Evolutionary conservation across 805 yeast genomes (phyloP), one percentile per base, ranked within the genome.

Genomic region (Candida lessepsii): DNA sequence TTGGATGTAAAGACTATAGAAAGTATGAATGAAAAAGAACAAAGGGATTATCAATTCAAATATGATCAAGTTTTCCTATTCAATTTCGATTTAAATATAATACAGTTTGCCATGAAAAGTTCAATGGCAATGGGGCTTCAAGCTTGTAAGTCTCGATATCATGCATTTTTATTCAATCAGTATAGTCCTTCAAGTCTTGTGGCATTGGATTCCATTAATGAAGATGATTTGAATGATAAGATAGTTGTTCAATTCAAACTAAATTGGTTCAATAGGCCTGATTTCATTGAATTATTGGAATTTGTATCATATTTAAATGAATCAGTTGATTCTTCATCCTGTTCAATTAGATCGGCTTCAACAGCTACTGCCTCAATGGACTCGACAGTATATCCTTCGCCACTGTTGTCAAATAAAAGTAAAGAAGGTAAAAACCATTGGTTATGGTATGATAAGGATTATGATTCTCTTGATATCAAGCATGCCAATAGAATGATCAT

Each of bases 401-500:
- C 41, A 9, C 41, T 32, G 5, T 28, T 39, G 10, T 20, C 28
- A 3, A 25, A 14, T 9, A 17, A 24, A 9, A n/a, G 17, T 2
- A 37, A 17, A 13, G 19, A 20, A 5, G 16, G 14, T 4, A 47
- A 46, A 2, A 21, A 32, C 4, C 46, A 39, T 11, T 63, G 69
- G 69, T 43, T 63, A 5, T 56, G 60, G 58, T 61, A 56, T 44
- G 67, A 61, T 19, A 50, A 48, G 31, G 69, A 63, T 40, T 50
- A 47, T 27, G 53, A 54, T 33, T 13, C 40, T 9, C 26, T 43
- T 3, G 42, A 41, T 23, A 47, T 53, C 9, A 49, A 47, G 34
- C 60, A 58, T 27, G 46, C 57, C 26, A 58, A 58, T 42, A 46
- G 44, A 18, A 41, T 52, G 23, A 48, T 54, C 21, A 46, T 36